Evolutionary conservation across 2,329 filamentous ascomycete genomes (phyloP), one percentile per base, ranked within the genome.

Genomic region (Xylaria sp.): DNA sequence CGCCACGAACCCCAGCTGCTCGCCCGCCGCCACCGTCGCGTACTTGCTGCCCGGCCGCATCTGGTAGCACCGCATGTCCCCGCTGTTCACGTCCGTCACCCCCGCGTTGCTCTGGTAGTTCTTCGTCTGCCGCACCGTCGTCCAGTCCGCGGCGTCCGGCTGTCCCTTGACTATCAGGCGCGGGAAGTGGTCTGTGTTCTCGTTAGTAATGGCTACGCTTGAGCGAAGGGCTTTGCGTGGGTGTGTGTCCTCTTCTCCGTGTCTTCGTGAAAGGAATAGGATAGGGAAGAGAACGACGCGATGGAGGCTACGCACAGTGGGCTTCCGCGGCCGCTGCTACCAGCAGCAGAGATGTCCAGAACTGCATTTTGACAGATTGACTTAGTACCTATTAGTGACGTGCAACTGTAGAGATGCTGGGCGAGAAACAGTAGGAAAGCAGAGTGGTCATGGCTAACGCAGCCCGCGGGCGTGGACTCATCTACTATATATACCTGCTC

Each of bases 11-110:
- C 73, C 74, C 4, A 76, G 67, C 13, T 60, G 66, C 2, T 65
- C 63, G 52, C 74, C 73, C 3, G 74, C 74, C 8, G 68, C 65
- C 0, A 74, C 63, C 6, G 68, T 71, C 1, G 71, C 71, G 15
- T 35, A 21, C 65, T 67, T 10, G 31, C 59, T 1, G 58, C 69
- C 15, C 68, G 71, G 43, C 8, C 52, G 47, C 58, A 68, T 60
- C 62, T 75, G 73, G 67, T 71, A 74, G 72, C 73, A 76, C 15
- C 74, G 72, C 59, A 75, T 72, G 59, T 75, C 72, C 0, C 64
- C 48, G 58, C 67, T 71, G 60, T 62, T 70, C 13, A 76, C 70
- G 68, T 68, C 67, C 2, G 73, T 74, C 23, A 75, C 73, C 15
- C 72, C 72, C 19, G 65, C 68, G 62, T 76, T 74, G 60, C 66